Percentiles rank a stretch among this genome's conserved stretches.
phyloP scores from a whole-genome alignment of 306 rosid species.

The Rosa persica region DNA sequence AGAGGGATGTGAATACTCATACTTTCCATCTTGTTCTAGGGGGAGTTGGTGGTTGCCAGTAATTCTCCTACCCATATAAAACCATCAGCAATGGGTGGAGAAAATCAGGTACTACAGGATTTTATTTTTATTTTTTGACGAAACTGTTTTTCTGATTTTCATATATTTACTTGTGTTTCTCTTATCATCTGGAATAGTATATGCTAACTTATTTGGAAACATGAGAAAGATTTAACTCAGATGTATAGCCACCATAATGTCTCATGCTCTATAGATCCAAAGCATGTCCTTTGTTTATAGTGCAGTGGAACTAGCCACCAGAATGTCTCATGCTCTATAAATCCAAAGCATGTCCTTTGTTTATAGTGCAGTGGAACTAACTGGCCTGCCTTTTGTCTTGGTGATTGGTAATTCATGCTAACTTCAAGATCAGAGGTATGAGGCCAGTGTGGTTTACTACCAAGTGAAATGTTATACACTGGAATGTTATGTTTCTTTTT shows the following conservation, averaged over 20 bases:
- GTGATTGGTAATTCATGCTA: neutral
- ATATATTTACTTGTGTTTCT: neutral
- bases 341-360: neutral
- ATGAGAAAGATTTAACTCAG: neutral
- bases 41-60: conserved; percentile 21
- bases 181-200: neutral
- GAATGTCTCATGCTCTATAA: too few relatives aligned
- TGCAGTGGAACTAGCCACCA: neutral
- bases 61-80: conserved; percentile 18
- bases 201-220: neutral
- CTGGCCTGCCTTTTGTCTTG: neutral
- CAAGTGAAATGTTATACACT: neutral
- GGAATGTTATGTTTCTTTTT: neutral
- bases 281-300: neutral
- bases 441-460: neutral
- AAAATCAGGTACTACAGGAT: conserved; percentile 20
- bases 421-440: neutral
- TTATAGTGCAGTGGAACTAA: neutral
- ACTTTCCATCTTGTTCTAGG: conserved; percentile 26
- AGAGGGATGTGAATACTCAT: conserved; percentile 6
- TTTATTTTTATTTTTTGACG: neutral
- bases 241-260: neutral
- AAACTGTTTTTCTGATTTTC: neutral
- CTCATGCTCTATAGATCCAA: too few relatives aligned
- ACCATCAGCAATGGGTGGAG: conserved; percentile 1